A percentile compares a stretch with the other conserved stretches of the same genome.
Conservation (phyloP, 495 filamentous ascomycete genomes). For the Hyaloscypha bicolor region DNA sequence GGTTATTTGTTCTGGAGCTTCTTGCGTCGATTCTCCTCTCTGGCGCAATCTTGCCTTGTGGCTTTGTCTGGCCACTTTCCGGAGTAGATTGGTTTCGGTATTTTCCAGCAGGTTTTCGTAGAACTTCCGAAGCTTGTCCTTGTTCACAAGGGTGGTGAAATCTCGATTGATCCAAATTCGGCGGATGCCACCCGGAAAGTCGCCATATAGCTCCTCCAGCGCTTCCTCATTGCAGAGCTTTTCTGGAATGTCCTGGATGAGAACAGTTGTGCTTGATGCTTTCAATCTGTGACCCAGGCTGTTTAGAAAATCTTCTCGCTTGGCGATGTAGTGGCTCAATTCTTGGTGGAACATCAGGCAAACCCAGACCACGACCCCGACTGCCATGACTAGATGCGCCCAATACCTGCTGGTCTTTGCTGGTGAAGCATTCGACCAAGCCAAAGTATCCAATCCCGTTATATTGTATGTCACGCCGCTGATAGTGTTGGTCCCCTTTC, state of each 20-base stretch:
- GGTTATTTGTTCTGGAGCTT: slow-evolving; percentile 15
- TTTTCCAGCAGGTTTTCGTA: slow-evolving; percentile 23
- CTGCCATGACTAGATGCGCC: slow-evolving; percentile 70
- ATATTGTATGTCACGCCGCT: slow-evolving; percentile 39
- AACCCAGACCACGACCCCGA: slow-evolving; percentile 62
- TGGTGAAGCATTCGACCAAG: slow-evolving; percentile 66
- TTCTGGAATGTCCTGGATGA: slow-evolving; percentile 23
- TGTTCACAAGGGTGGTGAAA: slow-evolving; percentile 13
- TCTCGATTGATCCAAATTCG: slow-evolving; percentile 26
- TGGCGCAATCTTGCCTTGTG: slow-evolving; percentile 11
- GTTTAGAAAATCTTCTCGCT: slow-evolving; percentile 10
- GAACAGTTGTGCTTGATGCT: slow-evolving; percentile 23
- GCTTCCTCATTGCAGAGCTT: slow-evolving; percentile 20
- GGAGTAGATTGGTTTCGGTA: slow-evolving; percentile 22
- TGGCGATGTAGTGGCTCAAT: slow-evolving; percentile 22
- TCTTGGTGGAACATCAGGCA: slow-evolving; percentile 74
- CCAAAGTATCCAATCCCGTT: slow-evolving; percentile 59
- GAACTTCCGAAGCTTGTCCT: slow-evolving; percentile 23
- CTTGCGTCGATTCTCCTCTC: slow-evolving; percentile 15
- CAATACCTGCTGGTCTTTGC: slow-evolving; percentile 63
- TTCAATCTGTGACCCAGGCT: slow-evolving; percentile 17
- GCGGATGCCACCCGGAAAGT: slow-evolving; percentile 22
- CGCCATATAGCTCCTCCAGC: slow-evolving; percentile 20
- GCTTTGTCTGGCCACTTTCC: slow-evolving; percentile 20
- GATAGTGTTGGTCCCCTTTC: slow-evolving; percentile 46